Evolutionary conservation across 768 basidiomycete species (phyloP).

Genomic region (Gloeopeniophorella convolvens): DNA sequence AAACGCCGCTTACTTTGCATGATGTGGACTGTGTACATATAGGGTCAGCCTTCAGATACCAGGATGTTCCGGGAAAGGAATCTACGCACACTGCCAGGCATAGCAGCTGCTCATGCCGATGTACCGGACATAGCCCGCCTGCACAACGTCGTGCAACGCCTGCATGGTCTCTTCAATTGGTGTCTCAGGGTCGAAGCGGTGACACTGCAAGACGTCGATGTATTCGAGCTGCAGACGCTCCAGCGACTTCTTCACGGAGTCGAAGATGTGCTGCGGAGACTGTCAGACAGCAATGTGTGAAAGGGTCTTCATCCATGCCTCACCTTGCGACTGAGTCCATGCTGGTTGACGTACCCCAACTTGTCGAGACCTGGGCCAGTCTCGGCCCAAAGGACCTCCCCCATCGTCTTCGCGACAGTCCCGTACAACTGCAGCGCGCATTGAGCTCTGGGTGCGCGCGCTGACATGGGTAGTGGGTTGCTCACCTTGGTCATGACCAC

Average conservation of each 20-base stretch:
- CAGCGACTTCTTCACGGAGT: conserved; percentile 53
- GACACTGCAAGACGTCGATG: conserved; percentile 65
- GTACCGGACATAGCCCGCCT: conserved; percentile 33
- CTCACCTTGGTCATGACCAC: conserved; percentile 39
- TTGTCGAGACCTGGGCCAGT: conserved; percentile 17
- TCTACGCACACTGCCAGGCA: conserved; percentile 27
- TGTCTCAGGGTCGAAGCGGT: conserved; percentile 32
- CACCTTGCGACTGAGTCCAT: conserved; percentile 34
- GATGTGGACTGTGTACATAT: conserved; percentile 3
- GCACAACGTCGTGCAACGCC: conserved; percentile 35
- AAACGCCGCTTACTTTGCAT: conserved; percentile 13
- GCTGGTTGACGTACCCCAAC: conserved; percentile 33
- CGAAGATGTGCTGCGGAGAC: conserved; percentile 58
- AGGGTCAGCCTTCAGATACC: conserved; percentile 12
- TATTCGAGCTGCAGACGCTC: conserved; percentile 69
- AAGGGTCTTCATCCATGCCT: no score
- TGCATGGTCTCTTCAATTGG: conserved; percentile 28
- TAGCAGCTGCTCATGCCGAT: conserved; percentile 28
- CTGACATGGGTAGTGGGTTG: no score
- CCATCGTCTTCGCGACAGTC: not conserved
- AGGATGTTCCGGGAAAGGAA: not conserved
- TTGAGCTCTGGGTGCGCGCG: not conserved
- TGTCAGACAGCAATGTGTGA: no score
- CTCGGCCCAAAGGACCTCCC: not conserved
- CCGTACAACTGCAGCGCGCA: not conserved